Percentiles rank a stretch among this genome's conserved stretches.
These are phyloP conservation scores for Globisporangium carolinianum DNA, from an alignment of 352 stramenopile species.

Conservation along the genomic window DNA sequence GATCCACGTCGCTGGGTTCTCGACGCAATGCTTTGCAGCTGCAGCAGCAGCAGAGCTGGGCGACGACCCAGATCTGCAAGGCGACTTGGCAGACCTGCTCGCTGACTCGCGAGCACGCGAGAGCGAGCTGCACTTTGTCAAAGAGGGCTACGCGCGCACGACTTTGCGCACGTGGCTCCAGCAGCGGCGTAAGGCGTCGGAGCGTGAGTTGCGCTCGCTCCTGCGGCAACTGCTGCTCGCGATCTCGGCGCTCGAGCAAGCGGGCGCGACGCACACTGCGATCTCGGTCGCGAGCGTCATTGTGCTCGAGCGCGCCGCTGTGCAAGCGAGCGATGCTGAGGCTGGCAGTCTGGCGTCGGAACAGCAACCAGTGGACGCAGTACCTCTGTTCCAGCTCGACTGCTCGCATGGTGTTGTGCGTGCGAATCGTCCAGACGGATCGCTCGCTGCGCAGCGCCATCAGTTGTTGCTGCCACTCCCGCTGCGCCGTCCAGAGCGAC, in stretches of 20 bases:
- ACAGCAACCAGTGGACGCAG: neutral
- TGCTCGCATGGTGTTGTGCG: constrained; percentile 9
- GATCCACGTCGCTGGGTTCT: constrained; percentile 6
- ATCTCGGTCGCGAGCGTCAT: constrained; percentile 54
- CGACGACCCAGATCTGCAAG: constrained; percentile 2
- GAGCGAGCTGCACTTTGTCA: constrained; percentile 10
- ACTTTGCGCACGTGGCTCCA: constrained; percentile 40
- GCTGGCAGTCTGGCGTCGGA: neutral
- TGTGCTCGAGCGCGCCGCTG: constrained; percentile 17
- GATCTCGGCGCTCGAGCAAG: constrained; percentile 42
- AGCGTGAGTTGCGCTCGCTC: constrained; percentile 41
- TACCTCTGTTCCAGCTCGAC: constrained; percentile 13
- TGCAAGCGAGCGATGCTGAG: neutral
- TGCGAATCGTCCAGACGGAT: neutral
- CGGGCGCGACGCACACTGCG: constrained; percentile 32
- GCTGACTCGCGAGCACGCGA: constrained; percentile 1
- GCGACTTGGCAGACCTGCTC: constrained; percentile 6
- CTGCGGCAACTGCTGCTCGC: constrained; percentile 56
- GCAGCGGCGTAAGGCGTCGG: constrained; percentile 18
- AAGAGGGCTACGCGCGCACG: constrained; percentile 22
- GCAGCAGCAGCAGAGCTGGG: neutral
- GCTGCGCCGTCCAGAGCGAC: neutral
- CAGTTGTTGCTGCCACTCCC: neutral
- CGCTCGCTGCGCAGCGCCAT: too few species aligned
- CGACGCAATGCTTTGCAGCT: neutral